Conservation (phyloP, 2,329 filamentous ascomycete genomes). For the Kalmusia sp. region DNA sequence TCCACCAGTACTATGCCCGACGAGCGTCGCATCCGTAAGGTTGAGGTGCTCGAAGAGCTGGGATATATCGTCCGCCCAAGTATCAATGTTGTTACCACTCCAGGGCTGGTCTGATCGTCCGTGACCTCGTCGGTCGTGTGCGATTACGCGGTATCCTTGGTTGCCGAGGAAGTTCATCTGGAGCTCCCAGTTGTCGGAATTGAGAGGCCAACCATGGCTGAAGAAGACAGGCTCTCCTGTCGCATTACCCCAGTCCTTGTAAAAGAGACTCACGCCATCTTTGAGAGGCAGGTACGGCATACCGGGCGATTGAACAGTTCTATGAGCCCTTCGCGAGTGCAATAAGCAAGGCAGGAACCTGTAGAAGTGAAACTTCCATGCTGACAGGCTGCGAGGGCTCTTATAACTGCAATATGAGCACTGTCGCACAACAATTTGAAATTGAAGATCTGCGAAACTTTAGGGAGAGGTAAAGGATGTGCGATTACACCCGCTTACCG, state of each 20-base stretch:
- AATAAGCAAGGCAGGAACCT: background rate
- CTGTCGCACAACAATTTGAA: background rate
- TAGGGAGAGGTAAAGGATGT: background rate
- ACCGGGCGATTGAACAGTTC: background rate
- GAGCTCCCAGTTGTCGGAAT: slow-evolving; percentile 49
- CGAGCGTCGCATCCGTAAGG: slow-evolving; percentile 35
- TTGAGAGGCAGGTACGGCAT: slow-evolving; percentile 11
- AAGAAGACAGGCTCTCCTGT: slow-evolving; percentile 43
- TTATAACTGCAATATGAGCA: background rate
- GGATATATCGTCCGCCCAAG: slow-evolving; percentile 48
- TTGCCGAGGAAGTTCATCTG: slow-evolving; percentile 50
- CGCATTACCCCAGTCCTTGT: slow-evolving; percentile 47
- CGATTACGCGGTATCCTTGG: slow-evolving; percentile 49
- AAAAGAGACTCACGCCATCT: slow-evolving; percentile 11
- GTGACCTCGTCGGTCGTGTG: slow-evolving; percentile 48
- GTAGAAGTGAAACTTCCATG: background rate
- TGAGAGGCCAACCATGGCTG: slow-evolving; percentile 51
- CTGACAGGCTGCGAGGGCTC: background rate
- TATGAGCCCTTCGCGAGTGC: background rate
- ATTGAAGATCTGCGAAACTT: background rate
- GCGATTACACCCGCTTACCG: background rate
- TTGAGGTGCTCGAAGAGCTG: slow-evolving; percentile 45
- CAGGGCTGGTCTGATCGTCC: slow-evolving; percentile 51
- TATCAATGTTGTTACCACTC: slow-evolving; percentile 50
- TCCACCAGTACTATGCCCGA: slow-evolving; percentile 50